These are phyloP conservation scores for Cryptosporidium andersoni DNA, from an alignment of 169 alveolate species.

Conservation along the genomic window DNA sequence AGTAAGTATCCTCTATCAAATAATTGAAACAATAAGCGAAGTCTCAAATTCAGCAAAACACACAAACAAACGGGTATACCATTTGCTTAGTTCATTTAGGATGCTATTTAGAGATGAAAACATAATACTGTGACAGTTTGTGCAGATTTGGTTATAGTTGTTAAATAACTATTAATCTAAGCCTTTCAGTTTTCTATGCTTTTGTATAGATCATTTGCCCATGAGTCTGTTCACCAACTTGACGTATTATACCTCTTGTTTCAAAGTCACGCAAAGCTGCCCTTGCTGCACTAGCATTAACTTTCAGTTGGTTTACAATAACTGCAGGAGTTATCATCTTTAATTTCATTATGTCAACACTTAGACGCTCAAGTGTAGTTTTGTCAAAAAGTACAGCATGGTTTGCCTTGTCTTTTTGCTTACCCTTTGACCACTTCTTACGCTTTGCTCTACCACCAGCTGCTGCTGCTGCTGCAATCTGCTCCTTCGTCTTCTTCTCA, in stretches of 20 bases:
- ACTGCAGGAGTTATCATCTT: slow-evolving; percentile 79
- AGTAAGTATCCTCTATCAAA: too few relatives aligned
- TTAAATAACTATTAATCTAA: too few relatives aligned
- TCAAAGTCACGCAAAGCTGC: slow-evolving; percentile 80
- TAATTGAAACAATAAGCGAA: too few relatives aligned
- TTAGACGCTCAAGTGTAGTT: slow-evolving; percentile 80
- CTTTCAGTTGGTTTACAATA: slow-evolving; percentile 80
- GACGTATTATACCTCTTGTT: slow-evolving; percentile 75
- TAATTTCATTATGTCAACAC: slow-evolving; percentile 81
- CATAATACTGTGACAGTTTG: too few relatives aligned
- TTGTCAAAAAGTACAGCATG: slow-evolving; percentile 82
- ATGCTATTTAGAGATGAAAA: too few relatives aligned
- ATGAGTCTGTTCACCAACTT: slow-evolving; percentile 81
- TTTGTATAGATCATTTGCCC: slow-evolving; percentile 77
- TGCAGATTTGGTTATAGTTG: too few relatives aligned
- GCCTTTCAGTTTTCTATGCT: background rate
- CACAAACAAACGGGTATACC: too few relatives aligned
- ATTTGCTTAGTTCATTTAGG: too few relatives aligned
- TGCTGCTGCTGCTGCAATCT: slow-evolving; percentile 70
- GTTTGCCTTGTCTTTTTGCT: slow-evolving; percentile 84
- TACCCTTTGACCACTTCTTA: slow-evolving; percentile 85
- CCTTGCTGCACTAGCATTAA: slow-evolving; percentile 84
- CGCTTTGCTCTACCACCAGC: slow-evolving; percentile 73
- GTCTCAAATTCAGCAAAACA: too few relatives aligned
- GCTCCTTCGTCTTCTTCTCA: slow-evolving; percentile 70